Evolutionary conservation across 1,284 basidiomycete genomes (phyloP), one percentile per base, ranked within the genome.

Genomic region (Schizophyllum amplum): DNA sequence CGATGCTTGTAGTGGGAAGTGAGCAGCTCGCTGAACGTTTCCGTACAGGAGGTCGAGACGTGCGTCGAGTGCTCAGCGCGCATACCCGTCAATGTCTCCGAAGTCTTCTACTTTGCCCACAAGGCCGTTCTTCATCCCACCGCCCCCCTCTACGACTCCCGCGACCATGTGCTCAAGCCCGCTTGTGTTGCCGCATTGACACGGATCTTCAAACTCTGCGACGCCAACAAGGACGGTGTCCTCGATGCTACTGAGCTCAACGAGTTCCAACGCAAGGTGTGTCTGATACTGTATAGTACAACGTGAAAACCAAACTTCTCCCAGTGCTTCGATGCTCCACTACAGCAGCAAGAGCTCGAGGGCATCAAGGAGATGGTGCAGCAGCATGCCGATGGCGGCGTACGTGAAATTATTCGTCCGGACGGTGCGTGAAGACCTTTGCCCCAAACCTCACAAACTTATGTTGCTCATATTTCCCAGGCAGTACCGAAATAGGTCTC

Each of bases 81-180:
- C 65, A 76, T 90, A 53, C 87, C 91, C 22, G 71, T 95, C 60
- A 99, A 99, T 72, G 90, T 99, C 53, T 95, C 94, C 26, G 96
- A 98, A 71, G 93, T 98, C n/a, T 97, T 99, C 75, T 98, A 97
- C 72, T 98, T 98, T 71, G 96, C 97, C 0, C 96, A 98, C 72
- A 98, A 98, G 69, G 97, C 97, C 4, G 97, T 99, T 24, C 77
- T 98, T 17, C 94, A 98, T 70, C 96, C 97, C 1, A 97, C 95
- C 4, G 96, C 97, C 5, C 96, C 96, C 4, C 75, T 99, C 23
- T 99, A 99, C 71, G 96, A 99, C 72, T 97, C 94, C 5, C 79
- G 94, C 67, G 92, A 97, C 66, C 96, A 98, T 73, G 91, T 92
- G 67, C 76, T 98, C 54, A 98, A 98, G 78, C 92, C 93, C 5